Evolutionary conservation across 2,329 filamentous ascomycete genomes (phyloP).

Genomic region (Acrocalymma vagum): DNA sequence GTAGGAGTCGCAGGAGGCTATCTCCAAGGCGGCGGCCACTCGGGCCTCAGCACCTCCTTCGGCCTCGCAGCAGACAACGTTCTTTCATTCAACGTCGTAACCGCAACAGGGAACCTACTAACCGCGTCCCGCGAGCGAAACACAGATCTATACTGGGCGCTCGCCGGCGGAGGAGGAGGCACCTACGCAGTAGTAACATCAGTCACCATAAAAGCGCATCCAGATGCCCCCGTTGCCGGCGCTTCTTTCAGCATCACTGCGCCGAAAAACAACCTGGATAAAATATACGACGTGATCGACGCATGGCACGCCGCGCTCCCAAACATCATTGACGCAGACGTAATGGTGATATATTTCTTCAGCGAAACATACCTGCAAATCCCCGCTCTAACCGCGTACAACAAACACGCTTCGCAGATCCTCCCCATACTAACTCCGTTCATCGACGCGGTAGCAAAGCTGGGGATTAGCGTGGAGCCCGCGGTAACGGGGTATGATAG

Average conservation of each 20-base stretch:
- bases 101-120: conserved; percentile 26
- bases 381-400: conserved; percentile 28
- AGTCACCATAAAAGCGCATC: conserved; percentile 27
- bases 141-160: conserved; percentile 37
- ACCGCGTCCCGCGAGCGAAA: conserved; percentile 24
- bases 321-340: conserved; percentile 26
- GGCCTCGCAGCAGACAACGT: conserved; percentile 37
- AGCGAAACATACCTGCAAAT: conserved; percentile 24
- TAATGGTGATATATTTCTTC: conserved; percentile 25
- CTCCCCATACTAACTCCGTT: conserved; percentile 26
- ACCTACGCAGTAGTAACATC: conserved; percentile 35
- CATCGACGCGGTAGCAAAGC: conserved; percentile 6
- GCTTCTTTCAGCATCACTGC: conserved; percentile 21
- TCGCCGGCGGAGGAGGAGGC: conserved; percentile 35
- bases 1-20: conserved; percentile 55
- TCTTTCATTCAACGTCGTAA: conserved; percentile 29
- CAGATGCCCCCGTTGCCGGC: conserved; percentile 23
- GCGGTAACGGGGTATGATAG: conserved; percentile 19
- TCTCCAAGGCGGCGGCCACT: conserved; percentile 58
- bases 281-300: conserved; percentile 26
- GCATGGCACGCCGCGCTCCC: conserved; percentile 27
- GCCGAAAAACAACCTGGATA: conserved; percentile 15
- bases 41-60: conserved; percentile 57
- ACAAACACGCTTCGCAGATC: conserved; percentile 21
- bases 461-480: conserved; percentile 22